Base-by-base conservation (phyloP, 2,329 filamentous ascomycete genomes). In the Pezicula rhizophila region DNA sequence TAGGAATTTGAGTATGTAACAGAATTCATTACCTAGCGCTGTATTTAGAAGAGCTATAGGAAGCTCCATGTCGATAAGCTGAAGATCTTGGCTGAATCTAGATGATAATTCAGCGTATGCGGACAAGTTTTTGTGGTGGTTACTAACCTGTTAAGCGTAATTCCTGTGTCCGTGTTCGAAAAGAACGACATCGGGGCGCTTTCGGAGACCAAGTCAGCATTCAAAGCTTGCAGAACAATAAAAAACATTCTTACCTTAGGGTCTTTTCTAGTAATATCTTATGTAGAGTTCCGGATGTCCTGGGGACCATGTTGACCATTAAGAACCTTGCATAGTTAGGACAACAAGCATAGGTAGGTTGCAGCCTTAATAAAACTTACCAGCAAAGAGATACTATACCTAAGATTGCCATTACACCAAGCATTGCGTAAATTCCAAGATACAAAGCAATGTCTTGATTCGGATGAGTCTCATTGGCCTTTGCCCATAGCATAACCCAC, bases 41-140 rank as follows among this genome's bases (percentile, higher is more conserved):
- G 18, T 17, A 17, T 63, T 56, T 10, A 61, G 56, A 4, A 71
- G 17, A 5, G 45, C 40, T 31, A 34, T 23, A 8, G 48, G 37
- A 33, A 45, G 34, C 18, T 17, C 39, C 17, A 38, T 25, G 11
- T 50, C 48, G 14, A 57, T 51, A 49, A 46, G 20, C 15, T 28
- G 28, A 46, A 42, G 42, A 18, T 49, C 46, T 31, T 51, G 46
- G 42, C 38, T 49, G 38, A 53, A 48, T n/a, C 44, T 49, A 28
- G 38, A 14, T 20, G 37, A 17, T 18, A 3, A 45, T 4, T 33
- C 18, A 40, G 47, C 18, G 18, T 18, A 18, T 18, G 3, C 3
- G 18, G 3, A 18, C 2, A 18, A 18, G 18, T 18, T 18, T 3
- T 18, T 18, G 18, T 18, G 2, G 18, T 18, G 2, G 8, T 38